These are phyloP conservation scores for Luffa aegyptiaca DNA, from an alignment of 306 rosid genomes.

Conservation along the genomic window DNA sequence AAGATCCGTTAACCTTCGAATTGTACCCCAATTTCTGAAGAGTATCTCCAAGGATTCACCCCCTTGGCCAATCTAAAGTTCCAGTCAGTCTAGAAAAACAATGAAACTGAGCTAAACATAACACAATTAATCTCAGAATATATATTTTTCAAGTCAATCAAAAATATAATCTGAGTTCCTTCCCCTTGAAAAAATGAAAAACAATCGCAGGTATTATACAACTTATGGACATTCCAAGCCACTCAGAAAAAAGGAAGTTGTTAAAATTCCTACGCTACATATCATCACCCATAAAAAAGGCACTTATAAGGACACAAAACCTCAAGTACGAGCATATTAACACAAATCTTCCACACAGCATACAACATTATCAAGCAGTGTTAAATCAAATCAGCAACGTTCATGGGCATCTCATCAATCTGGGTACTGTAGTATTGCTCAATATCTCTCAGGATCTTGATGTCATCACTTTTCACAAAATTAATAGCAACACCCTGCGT, in stretches of 20 bases:
- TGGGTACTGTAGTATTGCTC: slow-evolving; percentile 97
- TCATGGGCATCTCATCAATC: slow-evolving; percentile 99
- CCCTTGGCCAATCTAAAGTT: no score
- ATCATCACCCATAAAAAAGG: not conserved
- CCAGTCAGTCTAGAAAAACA: not conserved
- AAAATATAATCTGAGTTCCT: not conserved
- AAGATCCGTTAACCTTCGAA: no score
- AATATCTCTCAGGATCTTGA: slow-evolving; percentile 88
- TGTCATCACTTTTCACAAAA: slow-evolving; percentile 93
- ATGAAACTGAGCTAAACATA: not conserved
- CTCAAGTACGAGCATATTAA: not conserved
- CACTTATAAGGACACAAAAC: not conserved
- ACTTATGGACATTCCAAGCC: not conserved
- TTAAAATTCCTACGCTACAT: not conserved
- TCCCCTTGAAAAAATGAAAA: not conserved
- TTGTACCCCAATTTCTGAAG: no score
- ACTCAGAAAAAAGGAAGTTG: slow-evolving; percentile 1
- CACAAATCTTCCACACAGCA: slow-evolving; percentile 1
- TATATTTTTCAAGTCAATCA: not conserved
- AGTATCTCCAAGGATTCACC: no score
- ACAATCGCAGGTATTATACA: not conserved
- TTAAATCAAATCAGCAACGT: slow-evolving; percentile 87
- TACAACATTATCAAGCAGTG: not conserved
- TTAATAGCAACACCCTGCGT: slow-evolving; percentile 98
- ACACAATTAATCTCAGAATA: not conserved